These are phyloP conservation scores for Aspergillus campestris DNA, from an alignment of 495 filamentous ascomycete species.

Conservation along the genomic window DNA sequence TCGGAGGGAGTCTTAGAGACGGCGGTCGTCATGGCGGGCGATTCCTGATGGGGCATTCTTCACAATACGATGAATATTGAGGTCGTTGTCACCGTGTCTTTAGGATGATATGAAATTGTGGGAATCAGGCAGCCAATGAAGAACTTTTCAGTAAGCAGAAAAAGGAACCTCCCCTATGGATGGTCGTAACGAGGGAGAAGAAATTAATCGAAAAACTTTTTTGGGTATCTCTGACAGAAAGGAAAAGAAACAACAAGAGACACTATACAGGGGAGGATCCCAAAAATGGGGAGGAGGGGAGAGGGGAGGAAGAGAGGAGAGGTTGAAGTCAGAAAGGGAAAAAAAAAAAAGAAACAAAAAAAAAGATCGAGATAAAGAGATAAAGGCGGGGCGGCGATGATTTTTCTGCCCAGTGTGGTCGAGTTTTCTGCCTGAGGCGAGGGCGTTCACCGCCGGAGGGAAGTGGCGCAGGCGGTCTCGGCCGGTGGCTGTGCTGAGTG, in stretches of 20 bases:
- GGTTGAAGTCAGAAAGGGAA: constrained; percentile 1
- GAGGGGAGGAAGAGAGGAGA: neutral
- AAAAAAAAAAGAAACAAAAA: constrained; percentile 4
- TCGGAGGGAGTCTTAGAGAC: constrained; percentile 48
- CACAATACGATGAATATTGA: constrained; percentile 1
- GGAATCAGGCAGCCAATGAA: neutral
- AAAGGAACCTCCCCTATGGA: no score
- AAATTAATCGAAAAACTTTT: neutral
- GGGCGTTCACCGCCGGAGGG: neutral
- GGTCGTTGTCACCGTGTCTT: neutral
- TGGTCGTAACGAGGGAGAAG: neutral
- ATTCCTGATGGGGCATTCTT: constrained; percentile 61
- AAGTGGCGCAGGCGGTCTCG: neutral
- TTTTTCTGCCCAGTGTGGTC: constrained; percentile 1
- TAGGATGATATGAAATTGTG: no score
- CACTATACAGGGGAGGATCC: constrained; percentile 1
- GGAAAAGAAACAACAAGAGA: constrained; percentile 9
- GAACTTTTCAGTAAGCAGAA: neutral
- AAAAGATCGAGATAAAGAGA: constrained; percentile 12
- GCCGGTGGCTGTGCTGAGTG: no score
- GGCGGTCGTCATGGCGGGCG: constrained; percentile 49
- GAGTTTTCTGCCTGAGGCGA: constrained; percentile 13
- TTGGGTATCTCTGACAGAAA: neutral
- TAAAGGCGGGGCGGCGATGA: constrained; percentile 6
- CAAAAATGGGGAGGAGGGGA: constrained; percentile 3